Evolutionary conservation across 2,329 filamentous ascomycete genomes (phyloP), one percentile per base, ranked within the genome.

Genomic region (Rutstroemia sydowiana): DNA sequence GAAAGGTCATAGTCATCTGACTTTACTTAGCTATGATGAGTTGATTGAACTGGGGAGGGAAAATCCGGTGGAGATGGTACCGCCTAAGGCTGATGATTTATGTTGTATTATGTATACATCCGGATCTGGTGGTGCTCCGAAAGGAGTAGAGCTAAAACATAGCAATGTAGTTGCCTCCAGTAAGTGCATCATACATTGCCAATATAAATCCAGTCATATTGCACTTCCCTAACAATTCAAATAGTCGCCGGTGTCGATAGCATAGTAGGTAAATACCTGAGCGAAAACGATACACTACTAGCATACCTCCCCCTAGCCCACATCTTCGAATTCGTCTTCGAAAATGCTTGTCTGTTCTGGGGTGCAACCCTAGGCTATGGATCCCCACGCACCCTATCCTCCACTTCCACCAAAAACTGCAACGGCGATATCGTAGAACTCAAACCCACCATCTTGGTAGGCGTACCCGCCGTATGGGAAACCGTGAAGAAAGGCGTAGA

Each of bases 391-490:
- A 97, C 93, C 0, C 76, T 98, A 51, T 88, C 91, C 7, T 92
- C 97, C 66, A 71, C 75, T 3, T 95, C 87, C 18, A 86, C 95
- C 70, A 84, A 85, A 59, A 93, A 97, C 70, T 96, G 88, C 73
- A 82, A 84, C 60, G 92, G 93, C 61, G 93, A 98, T 63, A 95
- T 98, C 71, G 86, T 87, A 55, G 91, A 96, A 65, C 86, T 97
- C 67, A 80, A 79, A 61, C 93, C 93, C 1, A 95, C 90, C 2
- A 79, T 96, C 66, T 79, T 98, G 67, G 87, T 96, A 36, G 93
- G 93, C 68, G 93, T 98, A 3, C 93, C 93, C 1, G 91, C 95
- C 53, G 86, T 98, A 30, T 98, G 92, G 91, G 93, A 98, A 72
- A 91, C 88, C 1, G 86, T 98, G 63, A 92, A 90, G 75, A 98